phyloP scores from a whole-genome alignment of 1,284 basidiomycete genomes.

The Cryptococcus sp. region DNA sequence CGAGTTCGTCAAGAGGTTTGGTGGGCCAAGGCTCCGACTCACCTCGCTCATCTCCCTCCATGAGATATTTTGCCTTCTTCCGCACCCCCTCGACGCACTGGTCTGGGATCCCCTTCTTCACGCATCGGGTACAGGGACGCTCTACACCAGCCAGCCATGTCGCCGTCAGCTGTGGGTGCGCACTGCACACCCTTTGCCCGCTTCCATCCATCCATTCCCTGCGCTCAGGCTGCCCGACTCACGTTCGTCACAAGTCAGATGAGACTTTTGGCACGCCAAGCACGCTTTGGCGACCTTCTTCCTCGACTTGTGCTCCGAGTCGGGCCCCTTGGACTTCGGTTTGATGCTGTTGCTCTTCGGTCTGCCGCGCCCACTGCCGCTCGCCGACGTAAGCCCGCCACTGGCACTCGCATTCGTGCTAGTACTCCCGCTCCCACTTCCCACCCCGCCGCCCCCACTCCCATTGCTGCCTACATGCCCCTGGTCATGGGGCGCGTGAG shows the following conservation, averaged over 20 bases:
- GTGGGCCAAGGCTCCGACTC: slow-evolving; percentile 33
- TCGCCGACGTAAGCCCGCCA: background rate
- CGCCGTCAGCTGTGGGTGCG: background rate
- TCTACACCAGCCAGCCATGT: slow-evolving; percentile 54
- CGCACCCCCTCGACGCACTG: slow-evolving; percentile 90
- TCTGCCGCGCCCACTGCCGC: slow-evolving; percentile 1
- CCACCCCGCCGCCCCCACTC: slow-evolving; percentile 2
- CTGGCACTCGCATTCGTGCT: slow-evolving; percentile 5
- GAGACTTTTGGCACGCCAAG: slow-evolving; percentile 87
- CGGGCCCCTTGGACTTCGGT: slow-evolving; percentile 11
- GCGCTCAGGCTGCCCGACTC: slow-evolving; percentile 24
- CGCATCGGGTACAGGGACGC: slow-evolving; percentile 89
- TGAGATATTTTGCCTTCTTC: slow-evolving; percentile 96
- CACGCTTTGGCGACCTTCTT: slow-evolving; percentile 62
- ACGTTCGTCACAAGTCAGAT: slow-evolving; percentile 97
- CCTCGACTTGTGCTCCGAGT: slow-evolving; percentile 33
- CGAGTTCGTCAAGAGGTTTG: too few species aligned
- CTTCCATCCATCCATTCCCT: background rate
- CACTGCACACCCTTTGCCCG: background rate
- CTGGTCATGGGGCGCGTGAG: background rate
- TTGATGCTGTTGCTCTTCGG: slow-evolving; percentile 10
- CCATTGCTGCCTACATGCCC: background rate
- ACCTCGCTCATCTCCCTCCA: slow-evolving; percentile 89
- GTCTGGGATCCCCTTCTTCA: slow-evolving; percentile 85
- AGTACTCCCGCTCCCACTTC: slow-evolving; percentile 1